A percentile compares a stretch with the other conserved stretches of the same genome.
Conservation (phyloP, 495 filamentous ascomycete genomes). For the Penicillium crystallinum region DNA sequence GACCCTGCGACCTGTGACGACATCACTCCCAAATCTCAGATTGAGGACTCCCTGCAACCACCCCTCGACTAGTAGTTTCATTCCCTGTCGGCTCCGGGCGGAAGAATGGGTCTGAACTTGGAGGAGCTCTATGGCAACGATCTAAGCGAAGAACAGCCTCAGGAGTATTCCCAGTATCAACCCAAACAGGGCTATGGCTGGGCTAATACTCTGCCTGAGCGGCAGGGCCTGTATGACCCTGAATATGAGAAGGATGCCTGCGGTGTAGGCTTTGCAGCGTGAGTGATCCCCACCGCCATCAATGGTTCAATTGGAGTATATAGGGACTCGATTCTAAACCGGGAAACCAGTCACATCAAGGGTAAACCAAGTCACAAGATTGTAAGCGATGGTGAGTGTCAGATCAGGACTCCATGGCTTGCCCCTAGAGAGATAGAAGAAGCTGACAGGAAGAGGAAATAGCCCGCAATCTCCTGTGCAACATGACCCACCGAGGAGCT, state of each 20-base stretch:
- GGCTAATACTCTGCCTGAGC: constrained; percentile 91
- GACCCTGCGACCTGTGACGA: constrained; percentile 32
- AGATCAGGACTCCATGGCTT: neutral
- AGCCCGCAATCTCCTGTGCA: constrained; percentile 94
- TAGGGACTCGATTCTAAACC: neutral
- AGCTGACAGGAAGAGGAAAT: constrained; percentile 10
- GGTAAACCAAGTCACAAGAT: constrained; percentile 98
- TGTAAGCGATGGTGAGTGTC: constrained; percentile 87
- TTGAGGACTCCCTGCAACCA: constrained; percentile 18
- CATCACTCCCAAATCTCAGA: constrained; percentile 16
- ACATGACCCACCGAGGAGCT: constrained; percentile 99
- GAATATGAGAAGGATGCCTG: constrained; percentile 98
- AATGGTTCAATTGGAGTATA: neutral
- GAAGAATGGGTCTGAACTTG: constrained; percentile 65
- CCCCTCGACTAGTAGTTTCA: constrained; percentile 19
- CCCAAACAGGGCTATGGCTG: constrained; percentile 84
- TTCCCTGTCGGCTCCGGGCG: constrained; percentile 45
- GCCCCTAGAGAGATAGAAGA: neutral
- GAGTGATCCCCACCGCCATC: constrained; percentile 33
- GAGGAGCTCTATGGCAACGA: constrained; percentile 60
- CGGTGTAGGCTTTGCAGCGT: constrained; percentile 99
- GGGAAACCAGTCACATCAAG: constrained; percentile 76
- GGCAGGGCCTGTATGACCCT: constrained; percentile 97
- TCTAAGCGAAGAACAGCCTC: constrained; percentile 55
- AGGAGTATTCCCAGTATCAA: constrained; percentile 78